A percentile compares a stretch with the other conserved stretches of the same genome.
These are phyloP conservation scores for Syncephalastrum contaminatum DNA, from an alignment of 371 early-diverging fungal species.

Conservation along the genomic window DNA sequence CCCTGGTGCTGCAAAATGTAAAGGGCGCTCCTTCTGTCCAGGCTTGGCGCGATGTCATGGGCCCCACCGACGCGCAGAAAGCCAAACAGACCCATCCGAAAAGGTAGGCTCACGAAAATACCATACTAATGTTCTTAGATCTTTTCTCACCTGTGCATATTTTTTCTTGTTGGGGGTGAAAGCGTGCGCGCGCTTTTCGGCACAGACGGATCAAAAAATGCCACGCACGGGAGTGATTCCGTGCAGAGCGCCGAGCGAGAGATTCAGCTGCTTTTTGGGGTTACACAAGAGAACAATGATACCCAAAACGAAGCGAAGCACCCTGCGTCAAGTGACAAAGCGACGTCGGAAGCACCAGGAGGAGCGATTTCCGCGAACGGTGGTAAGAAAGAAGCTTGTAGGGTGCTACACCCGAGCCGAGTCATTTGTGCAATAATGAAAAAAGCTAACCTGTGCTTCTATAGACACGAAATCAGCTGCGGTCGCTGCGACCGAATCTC, in stretches of 20 bases:
- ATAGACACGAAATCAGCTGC: too few relatives aligned
- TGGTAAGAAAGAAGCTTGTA: too few relatives aligned
- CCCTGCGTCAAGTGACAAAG: background rate
- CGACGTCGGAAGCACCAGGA: background rate
- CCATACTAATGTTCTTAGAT: background rate
- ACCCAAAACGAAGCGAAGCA: background rate
- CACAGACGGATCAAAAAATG: constrained; percentile 64
- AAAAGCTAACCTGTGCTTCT: too few relatives aligned
- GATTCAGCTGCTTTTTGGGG: constrained; percentile 60
- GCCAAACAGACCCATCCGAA: constrained; percentile 62
- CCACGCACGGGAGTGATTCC: constrained; percentile 76
- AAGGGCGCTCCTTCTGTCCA: constrained; percentile 47
- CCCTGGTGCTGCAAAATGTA: constrained; percentile 66
- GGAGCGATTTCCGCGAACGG: background rate
- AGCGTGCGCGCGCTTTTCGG: constrained; percentile 68
- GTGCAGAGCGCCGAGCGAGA: constrained; percentile 65
- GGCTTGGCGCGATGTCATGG: constrained; percentile 72
- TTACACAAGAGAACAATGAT: constrained; percentile 1
- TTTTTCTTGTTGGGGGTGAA: constrained; percentile 4
- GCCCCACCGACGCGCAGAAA: constrained; percentile 72
- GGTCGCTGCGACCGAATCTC: too few relatives aligned
- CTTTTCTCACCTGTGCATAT: background rate
- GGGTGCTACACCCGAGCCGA: too few relatives aligned
- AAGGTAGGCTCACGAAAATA: constrained; percentile 20
- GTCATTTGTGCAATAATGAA: too few relatives aligned